phyloP scores from a whole-genome alignment of 768 basidiomycete genomes.

The Punctularia strigosozonata region DNA sequence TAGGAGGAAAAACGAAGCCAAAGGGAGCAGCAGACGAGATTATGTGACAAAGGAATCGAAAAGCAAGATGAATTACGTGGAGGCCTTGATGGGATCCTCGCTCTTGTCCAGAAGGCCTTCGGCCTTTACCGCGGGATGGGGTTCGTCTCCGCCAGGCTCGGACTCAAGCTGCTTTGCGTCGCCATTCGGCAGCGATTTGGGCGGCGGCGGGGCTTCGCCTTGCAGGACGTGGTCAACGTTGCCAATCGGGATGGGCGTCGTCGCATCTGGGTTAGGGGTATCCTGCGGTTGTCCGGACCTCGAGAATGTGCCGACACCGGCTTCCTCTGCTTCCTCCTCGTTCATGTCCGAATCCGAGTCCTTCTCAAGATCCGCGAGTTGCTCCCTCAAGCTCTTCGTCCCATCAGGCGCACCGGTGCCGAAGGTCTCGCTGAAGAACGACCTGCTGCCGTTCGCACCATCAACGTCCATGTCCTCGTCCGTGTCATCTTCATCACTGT shows the following conservation, averaged over 20 bases:
- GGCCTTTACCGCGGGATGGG: slow-evolving; percentile 37
- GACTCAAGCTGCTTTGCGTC: slow-evolving; percentile 35
- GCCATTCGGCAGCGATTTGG: slow-evolving; percentile 35
- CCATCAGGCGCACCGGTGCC: slow-evolving; percentile 36
- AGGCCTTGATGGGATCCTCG: slow-evolving; percentile 43
- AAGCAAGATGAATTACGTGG: slow-evolving; percentile 5
- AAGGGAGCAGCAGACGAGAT: not conserved
- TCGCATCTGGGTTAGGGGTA: too few relatives aligned
- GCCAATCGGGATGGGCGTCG: not conserved
- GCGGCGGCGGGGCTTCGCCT: slow-evolving; percentile 36
- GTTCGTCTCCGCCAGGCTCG: slow-evolving; percentile 41
- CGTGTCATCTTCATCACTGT: slow-evolving; percentile 54
- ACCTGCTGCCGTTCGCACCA: slow-evolving; percentile 12
- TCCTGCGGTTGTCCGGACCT: too few relatives aligned
- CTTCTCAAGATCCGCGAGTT: slow-evolving; percentile 52
- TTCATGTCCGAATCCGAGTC: slow-evolving; percentile 19
- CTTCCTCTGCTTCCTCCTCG: slow-evolving; percentile 5
- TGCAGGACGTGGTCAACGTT: slow-evolving; percentile 22
- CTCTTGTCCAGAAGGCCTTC: slow-evolving; percentile 59
- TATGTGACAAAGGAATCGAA: slow-evolving; percentile 3
- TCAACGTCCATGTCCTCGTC: slow-evolving; percentile 19
- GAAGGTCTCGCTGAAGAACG: slow-evolving; percentile 39
- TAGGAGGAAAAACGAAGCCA: not conserved
- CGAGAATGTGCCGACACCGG: not conserved
- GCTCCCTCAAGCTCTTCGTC: slow-evolving; percentile 44